Percentiles rank a stretch among this genome's conserved stretches.
Conservation (phyloP, 192 early-diverging fungal genomes). For the Entomortierella parvispora region DNA sequence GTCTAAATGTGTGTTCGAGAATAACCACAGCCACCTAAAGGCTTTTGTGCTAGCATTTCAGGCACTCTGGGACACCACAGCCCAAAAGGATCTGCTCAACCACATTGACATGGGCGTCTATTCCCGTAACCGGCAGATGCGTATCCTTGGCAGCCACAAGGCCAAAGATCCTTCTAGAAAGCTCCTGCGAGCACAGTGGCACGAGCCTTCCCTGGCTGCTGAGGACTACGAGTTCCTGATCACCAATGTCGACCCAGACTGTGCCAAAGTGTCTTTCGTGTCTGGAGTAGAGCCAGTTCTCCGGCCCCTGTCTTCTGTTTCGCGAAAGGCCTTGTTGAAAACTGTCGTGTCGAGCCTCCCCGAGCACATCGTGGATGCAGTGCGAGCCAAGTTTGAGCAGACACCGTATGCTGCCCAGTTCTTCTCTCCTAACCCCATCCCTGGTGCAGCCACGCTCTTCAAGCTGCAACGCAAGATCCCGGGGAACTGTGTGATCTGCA, state of each 20-base stretch:
- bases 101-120: conserved; percentile 7
- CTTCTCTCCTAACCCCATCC: neutral
- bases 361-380: neutral
- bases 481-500: conserved; percentile 2
- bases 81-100: neutral
- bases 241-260: conserved; percentile 2
- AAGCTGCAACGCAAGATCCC: neutral
- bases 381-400: neutral
- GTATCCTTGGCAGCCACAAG: conserved; percentile 6
- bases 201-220: neutral
- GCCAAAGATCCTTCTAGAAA: neutral
- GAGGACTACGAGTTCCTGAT: conserved; percentile 4
- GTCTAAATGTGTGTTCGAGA: too few species aligned
- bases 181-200: neutral
- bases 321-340: neutral
- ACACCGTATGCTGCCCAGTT: neutral
- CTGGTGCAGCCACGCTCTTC: neutral
- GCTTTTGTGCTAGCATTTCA: too few species aligned
- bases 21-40: too few species aligned
- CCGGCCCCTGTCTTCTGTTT: neutral
- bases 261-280: conserved; percentile 1
- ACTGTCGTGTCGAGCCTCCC: neutral
- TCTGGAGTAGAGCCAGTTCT: neutral
- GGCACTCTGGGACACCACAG: too few species aligned
- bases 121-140: neutral